A percentile compares a stretch with the other conserved stretches of the same genome.
Conservation (phyloP, 768 basidiomycete genomes). For the Candolleomyces eurysporus region DNA sequence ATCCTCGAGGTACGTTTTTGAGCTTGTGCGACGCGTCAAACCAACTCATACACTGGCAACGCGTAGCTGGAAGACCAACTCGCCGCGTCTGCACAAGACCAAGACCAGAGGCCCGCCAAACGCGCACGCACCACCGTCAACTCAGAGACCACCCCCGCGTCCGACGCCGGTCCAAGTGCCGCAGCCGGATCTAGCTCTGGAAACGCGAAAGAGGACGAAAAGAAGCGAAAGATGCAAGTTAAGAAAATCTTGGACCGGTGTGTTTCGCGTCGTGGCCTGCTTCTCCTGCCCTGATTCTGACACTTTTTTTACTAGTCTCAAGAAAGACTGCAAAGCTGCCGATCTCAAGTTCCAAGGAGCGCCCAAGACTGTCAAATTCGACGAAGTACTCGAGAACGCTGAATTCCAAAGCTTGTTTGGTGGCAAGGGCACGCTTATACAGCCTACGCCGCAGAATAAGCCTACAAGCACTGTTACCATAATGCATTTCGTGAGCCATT, state of each 20-base stretch:
- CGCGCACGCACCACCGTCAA: constrained; percentile 23
- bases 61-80: constrained; percentile 32
- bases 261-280: constrained; percentile 1
- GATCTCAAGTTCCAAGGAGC: constrained; percentile 38
- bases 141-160: constrained; percentile 4
- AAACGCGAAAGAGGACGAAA: constrained; percentile 31
- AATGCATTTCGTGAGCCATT: constrained; percentile 31
- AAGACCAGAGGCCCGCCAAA: constrained; percentile 23
- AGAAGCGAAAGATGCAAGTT: constrained; percentile 36
- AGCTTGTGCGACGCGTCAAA: constrained; percentile 20
- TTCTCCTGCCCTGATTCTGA: neutral
- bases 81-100: constrained; percentile 14
- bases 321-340: constrained; percentile 40
- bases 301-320: constrained; percentile 23
- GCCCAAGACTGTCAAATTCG: constrained; percentile 35
- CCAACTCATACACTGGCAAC: constrained; percentile 11
- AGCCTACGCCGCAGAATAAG: constrained; percentile 39
- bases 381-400: constrained; percentile 33
- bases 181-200: too few relatives aligned
- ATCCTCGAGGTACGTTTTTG: constrained; percentile 11
- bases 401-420: constrained; percentile 36
- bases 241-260: constrained; percentile 41
- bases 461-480: constrained; percentile 40
- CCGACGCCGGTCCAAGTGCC: constrained; percentile 15
- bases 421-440: constrained; percentile 33